Percentiles rank a stretch among this genome's conserved stretches.
Conservation (phyloP, 306 rosid species). For the Astragalus membranaceus region DNA sequence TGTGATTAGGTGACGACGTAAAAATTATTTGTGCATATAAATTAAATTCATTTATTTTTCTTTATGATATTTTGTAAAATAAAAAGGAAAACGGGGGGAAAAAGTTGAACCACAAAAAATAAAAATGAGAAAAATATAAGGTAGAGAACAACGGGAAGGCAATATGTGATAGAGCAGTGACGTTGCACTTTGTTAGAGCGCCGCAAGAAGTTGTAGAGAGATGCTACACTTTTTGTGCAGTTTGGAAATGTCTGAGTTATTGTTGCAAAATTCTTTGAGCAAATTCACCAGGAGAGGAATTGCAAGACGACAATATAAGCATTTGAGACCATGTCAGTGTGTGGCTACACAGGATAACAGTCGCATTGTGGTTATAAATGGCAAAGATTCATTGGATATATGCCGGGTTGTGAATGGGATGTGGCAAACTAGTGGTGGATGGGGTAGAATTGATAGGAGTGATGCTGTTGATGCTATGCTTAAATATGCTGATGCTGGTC, state of each 20-base stretch:
- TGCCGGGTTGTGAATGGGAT: conserved; percentile 73
- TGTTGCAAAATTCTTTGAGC: conserved; percentile 30
- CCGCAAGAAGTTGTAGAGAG: neutral
- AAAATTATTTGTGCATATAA: too few relatives aligned
- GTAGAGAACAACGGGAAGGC: conserved; percentile 9
- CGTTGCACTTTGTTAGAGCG: neutral
- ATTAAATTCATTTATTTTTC: too few relatives aligned
- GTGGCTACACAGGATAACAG: conserved; percentile 39
- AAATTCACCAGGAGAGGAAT: conserved; percentile 31
- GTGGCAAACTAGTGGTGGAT: conserved; percentile 87
- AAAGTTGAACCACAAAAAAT: conserved; percentile 9
- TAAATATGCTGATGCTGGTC: conserved; percentile 69
- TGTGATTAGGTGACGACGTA: too few relatives aligned
- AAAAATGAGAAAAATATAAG: conserved; percentile 7
- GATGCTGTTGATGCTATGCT: conserved; percentile 71
- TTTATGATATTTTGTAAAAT: too few relatives aligned
- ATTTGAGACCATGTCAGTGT: conserved; percentile 29
- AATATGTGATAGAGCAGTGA: conserved; percentile 16
- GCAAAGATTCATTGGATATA: conserved; percentile 63
- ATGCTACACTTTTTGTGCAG: neutral
- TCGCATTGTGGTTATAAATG: conserved; percentile 41
- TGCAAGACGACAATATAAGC: conserved; percentile 2
- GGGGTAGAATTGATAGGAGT: conserved; percentile 72
- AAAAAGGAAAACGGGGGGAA: neutral
- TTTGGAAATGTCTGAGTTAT: conserved; percentile 46